Percentiles rank a stretch among this genome's conserved stretches.
Evolutionary conservation across 768 basidiomycete species (phyloP).

Genomic region (Leucogyrophana mollusca): DNA sequence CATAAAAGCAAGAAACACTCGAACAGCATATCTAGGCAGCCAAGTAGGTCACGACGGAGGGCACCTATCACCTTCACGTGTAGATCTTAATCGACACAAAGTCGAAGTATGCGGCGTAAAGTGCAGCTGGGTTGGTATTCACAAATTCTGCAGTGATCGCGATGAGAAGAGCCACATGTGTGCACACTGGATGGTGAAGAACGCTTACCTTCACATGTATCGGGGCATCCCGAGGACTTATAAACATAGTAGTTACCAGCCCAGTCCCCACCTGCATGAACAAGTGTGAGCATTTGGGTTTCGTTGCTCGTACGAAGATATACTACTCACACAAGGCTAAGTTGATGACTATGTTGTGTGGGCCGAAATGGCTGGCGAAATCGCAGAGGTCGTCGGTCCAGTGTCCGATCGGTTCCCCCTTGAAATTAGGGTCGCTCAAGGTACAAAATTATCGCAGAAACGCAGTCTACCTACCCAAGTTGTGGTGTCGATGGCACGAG

Average conservation of each 20-base stretch:
- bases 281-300: neutral
- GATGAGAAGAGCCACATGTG: neutral
- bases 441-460: too few relatives aligned
- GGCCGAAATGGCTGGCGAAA: slow-evolving; percentile 32
- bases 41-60: too few relatives aligned
- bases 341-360: slow-evolving; percentile 36
- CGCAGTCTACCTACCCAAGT: slow-evolving; percentile 32
- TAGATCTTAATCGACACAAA: slow-evolving; percentile 60
- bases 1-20: too few relatives aligned
- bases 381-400: slow-evolving; percentile 36
- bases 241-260: slow-evolving; percentile 47
- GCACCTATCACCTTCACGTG: slow-evolving; percentile 15
- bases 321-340: slow-evolving; percentile 60
- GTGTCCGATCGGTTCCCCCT: slow-evolving; percentile 32
- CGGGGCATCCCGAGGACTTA: slow-evolving; percentile 48
- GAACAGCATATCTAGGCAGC: too few relatives aligned
- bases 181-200: neutral
- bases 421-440: too few relatives aligned
- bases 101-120: slow-evolving; percentile 70
- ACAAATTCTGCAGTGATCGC: slow-evolving; percentile 47
- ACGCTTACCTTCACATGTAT: slow-evolving; percentile 49
- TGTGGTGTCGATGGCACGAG: slow-evolving; percentile 18
- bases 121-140: slow-evolving; percentile 64
- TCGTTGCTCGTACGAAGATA: too few relatives aligned
- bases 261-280: slow-evolving; percentile 55